Conservation (phyloP, 1,284 basidiomycete species). For the Xanthoconium separans region DNA sequence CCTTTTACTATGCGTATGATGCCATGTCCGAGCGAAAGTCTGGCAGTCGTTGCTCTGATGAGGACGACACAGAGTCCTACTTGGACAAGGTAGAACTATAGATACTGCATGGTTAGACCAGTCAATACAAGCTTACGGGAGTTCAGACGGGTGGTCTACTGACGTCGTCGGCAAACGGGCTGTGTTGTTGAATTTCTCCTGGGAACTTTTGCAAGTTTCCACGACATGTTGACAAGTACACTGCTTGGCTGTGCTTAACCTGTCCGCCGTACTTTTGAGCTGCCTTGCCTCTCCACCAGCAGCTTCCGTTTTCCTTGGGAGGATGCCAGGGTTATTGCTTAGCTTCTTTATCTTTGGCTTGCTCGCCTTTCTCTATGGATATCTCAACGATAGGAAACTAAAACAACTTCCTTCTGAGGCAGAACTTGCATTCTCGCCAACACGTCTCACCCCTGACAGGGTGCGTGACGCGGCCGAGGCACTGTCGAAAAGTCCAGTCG, state of each 20-base stretch:
- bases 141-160: too few species aligned
- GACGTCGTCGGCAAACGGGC: too few species aligned
- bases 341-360: slow-evolving; percentile 4
- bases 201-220: too few species aligned
- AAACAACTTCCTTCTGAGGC: slow-evolving; percentile 43
- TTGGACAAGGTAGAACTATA: not conserved
- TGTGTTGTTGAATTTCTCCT: too few species aligned
- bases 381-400: slow-evolving; percentile 52
- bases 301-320: not conserved
- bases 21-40: too few species aligned
- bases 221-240: too few species aligned
- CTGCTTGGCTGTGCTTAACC: too few species aligned
- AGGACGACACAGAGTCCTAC: too few species aligned
- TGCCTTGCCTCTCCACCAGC: not conserved
- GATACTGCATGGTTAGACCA: not conserved
- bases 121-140: too few species aligned
- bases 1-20: slow-evolving; percentile 10
- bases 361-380: slow-evolving; percentile 42
- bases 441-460: slow-evolving; percentile 42
- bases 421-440: slow-evolving; percentile 41
- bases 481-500: slow-evolving; percentile 36
- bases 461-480: slow-evolving; percentile 38
- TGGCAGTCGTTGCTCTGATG: too few species aligned
- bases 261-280: not conserved
- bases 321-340: slow-evolving; percentile 17